phyloP scores from a whole-genome alignment of 352 stramenopile genomes.

The Phytophthora tentaculata region DNA sequence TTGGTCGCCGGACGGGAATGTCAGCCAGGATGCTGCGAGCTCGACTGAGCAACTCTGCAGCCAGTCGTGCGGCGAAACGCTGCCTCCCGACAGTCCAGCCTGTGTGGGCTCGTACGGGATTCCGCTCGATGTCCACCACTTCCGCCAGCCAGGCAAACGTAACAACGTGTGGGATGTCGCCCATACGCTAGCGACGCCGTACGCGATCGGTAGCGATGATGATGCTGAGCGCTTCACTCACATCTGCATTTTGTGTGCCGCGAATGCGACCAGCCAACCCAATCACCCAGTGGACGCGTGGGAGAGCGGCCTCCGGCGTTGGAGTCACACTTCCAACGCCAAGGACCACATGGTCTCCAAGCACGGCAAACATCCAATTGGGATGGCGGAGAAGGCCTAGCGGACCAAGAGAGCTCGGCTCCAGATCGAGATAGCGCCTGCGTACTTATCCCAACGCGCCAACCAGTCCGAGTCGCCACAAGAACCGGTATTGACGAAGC shows the following conservation, averaged over 20 bases:
- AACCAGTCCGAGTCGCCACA: too few species aligned
- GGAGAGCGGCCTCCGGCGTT: neutral
- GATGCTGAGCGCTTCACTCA: neutral
- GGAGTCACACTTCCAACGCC: neutral
- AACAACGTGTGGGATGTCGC: neutral
- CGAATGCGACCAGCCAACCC: neutral
- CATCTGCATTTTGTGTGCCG: neutral
- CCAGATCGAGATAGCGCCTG: conserved; percentile 64
- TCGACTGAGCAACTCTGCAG: neutral
- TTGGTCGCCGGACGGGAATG: neutral
- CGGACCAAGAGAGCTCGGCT: neutral
- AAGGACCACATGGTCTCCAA: neutral
- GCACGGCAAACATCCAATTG: neutral
- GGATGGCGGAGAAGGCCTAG: neutral
- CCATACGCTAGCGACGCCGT: neutral
- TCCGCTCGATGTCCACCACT: neutral
- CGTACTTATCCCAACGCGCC: too few species aligned
- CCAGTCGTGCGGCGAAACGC: neutral
- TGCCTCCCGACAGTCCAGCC: neutral
- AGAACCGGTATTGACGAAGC: too few species aligned
- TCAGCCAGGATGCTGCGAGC: too few species aligned
- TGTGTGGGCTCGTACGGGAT: neutral
- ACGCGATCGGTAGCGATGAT: neutral
- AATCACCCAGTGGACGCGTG: neutral
- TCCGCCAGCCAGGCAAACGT: neutral